Base-by-base conservation (phyloP, 2,329 filamentous ascomycete species). In the Alternaria atra region DNA sequence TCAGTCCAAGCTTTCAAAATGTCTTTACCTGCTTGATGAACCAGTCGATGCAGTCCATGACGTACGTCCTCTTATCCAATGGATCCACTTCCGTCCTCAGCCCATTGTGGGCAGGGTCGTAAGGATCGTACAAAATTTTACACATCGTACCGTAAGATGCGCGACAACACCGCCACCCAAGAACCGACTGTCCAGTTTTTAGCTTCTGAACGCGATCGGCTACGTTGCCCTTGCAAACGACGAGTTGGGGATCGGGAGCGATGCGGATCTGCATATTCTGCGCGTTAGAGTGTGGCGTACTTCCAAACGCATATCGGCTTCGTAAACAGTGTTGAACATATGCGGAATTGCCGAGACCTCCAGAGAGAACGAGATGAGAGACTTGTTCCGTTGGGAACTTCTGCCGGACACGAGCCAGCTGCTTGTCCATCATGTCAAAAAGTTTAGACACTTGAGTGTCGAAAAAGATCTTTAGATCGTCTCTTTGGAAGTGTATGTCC, bases 151-250 rank as follows among this genome's bases (percentile, higher is more conserved):
- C 77, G 40, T 79, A 79, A 0, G 67, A 71, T 6, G 77, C 73
- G 15, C 77, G 65, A 54, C 73, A 77, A 52, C 76, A 79, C 2
- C 76, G 69, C 75, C 74, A 77, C 0, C 73, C 72, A 1, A 86
- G 73, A 0, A 86, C 82, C 0, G 83, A 72, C 2, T 75, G 72
- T 1, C 75, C 77, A 8, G 77, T 77, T 1, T 79, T 79, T 5
- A 84, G 76, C 50, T 79, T 83, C 47, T 85, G 81, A 6, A 85
- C 75, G 10, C 84, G 79, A 40, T 87, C 52, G 5, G 52, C 39
- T 3, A 54, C 84, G 4, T 86, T 73, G 0, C 85, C 85, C 59
- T 84, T 84, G 37, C 84, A 84, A 1, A 87, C 84, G 3, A 85
- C 84, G 0, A 87, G 81, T 56, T 86, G 84, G 0, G 85, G 84